Conservation (phyloP, 805 yeast genomes). For the Kluyveromyces aestuarii region DNA sequence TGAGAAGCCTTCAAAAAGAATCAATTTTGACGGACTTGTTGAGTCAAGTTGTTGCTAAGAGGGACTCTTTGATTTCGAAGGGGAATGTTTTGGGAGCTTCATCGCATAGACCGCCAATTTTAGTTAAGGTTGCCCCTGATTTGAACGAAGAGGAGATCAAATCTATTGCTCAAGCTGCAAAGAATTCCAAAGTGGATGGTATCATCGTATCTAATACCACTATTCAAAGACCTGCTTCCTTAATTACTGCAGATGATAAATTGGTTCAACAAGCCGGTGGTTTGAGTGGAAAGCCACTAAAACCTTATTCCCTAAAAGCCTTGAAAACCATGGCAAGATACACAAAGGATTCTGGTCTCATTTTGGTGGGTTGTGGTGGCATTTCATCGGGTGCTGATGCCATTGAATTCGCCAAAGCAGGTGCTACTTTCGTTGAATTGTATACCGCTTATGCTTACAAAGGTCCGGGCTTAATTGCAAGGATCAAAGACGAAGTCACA, state of each 20-base stretch:
- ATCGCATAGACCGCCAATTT: conserved; percentile 55
- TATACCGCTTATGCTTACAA: conserved; percentile 87
- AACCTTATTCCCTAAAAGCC: conserved; percentile 67
- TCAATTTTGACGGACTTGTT: conserved; percentile 61
- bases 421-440: conserved; percentile 81
- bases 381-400: conserved; percentile 83
- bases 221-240: conserved; percentile 61
- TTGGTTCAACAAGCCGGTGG: conserved; percentile 68
- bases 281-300: conserved; percentile 84
- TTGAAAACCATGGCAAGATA: conserved; percentile 62
- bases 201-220: conserved; percentile 91
- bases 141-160: conserved; percentile 69
- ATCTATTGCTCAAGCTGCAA: conserved; percentile 76
- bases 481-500: conserved; percentile 50
- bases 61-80: conserved; percentile 43
- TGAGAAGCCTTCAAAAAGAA: conserved; percentile 77
- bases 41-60: conserved; percentile 56
- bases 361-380: conserved; percentile 92
- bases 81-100: conserved; percentile 24
- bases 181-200: conserved; percentile 74
- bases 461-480: conserved; percentile 77
- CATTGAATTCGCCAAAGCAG: conserved; percentile 84
- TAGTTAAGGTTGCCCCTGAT: conserved; percentile 94
- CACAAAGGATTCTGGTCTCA: conserved; percentile 63
- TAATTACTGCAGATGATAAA: conserved; percentile 39